Evolutionary conservation across 2,329 filamentous ascomycete genomes (phyloP).

Genomic region (Clarireedia paspali): DNA sequence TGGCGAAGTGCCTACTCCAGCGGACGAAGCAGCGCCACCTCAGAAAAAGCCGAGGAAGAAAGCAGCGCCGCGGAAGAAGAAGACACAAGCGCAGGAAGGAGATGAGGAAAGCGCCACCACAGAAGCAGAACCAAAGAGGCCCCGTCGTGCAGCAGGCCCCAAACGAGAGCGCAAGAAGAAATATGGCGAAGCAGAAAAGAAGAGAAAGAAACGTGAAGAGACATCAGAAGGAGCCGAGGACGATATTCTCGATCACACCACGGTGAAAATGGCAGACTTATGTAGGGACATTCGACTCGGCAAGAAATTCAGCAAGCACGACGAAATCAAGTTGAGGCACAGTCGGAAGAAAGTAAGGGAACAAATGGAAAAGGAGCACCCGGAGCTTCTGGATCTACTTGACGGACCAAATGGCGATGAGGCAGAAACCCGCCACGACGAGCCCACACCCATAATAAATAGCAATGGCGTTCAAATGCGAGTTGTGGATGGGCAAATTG

Average conservation of each 20-base stretch:
- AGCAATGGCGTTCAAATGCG: constrained; percentile 18
- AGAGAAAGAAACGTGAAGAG: constrained; percentile 20
- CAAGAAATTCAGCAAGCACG: constrained; percentile 67
- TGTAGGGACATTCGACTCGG: constrained; percentile 63
- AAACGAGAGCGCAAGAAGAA: constrained; percentile 28
- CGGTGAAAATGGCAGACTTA: constrained; percentile 65
- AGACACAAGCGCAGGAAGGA: constrained; percentile 16
- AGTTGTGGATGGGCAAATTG: constrained; percentile 51
- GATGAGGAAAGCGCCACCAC: constrained; percentile 18
- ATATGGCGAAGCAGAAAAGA: constrained; percentile 25
- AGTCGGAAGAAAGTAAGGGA: constrained; percentile 34
- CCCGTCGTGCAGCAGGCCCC: constrained; percentile 12
- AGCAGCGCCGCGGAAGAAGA: constrained; percentile 15
- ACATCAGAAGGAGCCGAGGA: constrained; percentile 59
- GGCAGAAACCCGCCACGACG: constrained; percentile 3
- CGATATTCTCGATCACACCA: constrained; percentile 55
- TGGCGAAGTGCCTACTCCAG: constrained; percentile 20
- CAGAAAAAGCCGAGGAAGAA: constrained; percentile 5
- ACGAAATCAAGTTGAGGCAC: constrained; percentile 63
- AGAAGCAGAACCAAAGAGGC: constrained; percentile 19
- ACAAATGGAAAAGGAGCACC: constrained; percentile 23
- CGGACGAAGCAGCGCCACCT: neutral
- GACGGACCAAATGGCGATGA: neutral
- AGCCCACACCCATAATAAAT: neutral
- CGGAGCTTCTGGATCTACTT: constrained; percentile 15